Base-by-base conservation (phyloP, 1,284 basidiomycete genomes). In the Marasmius sp. region DNA sequence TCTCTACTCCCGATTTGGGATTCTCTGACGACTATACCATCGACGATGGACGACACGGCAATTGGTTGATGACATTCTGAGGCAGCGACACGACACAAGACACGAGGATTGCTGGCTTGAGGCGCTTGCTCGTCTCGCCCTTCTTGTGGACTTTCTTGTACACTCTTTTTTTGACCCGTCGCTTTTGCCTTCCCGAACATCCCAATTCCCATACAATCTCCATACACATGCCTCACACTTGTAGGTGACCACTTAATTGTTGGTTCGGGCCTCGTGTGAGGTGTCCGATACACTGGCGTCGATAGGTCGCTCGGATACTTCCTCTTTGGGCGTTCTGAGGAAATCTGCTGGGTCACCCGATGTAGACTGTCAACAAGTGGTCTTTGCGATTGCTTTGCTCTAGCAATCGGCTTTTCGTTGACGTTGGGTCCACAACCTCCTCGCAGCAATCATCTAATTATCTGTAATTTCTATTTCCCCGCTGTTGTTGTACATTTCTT, bases 211-310 rank as follows among this genome's bases (percentile, higher is more conserved):
- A 72, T 72, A 76, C 84, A 75, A 58, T 12, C 72, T 78, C 81
- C 84, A 78, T 81, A 77, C 74, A 70, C 79, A 37, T 12, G n/a
- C 16, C 37, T 18, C 11, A 77, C 76, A 80, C 81, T 85, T 69
- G 82, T 68, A 84, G 83, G 82, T 81, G 85, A 87, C 85, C 86
- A 83, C 88, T 89, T 91, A 62, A 73, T 69, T 89, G 88, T 82
- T 86, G 86, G 86, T 83, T 77, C 85, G 85, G 87, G 81, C 80
- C 81, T 86, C 83, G 84, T 82, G 77, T 78, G 82, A 18, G 33
- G 20, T 72, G 77, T 59, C 87, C 87, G 75, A 89, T 72, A 89
- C 89, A 87, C 79, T 71, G 87, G 87, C 86, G 72, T 82, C 81
- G 75, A 49, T 20, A 54, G 47, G 22, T 65, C 66, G 63, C 64